phyloP scores from a whole-genome alignment of 164 flowering plant genomes.

The Vitis rupestris region DNA sequence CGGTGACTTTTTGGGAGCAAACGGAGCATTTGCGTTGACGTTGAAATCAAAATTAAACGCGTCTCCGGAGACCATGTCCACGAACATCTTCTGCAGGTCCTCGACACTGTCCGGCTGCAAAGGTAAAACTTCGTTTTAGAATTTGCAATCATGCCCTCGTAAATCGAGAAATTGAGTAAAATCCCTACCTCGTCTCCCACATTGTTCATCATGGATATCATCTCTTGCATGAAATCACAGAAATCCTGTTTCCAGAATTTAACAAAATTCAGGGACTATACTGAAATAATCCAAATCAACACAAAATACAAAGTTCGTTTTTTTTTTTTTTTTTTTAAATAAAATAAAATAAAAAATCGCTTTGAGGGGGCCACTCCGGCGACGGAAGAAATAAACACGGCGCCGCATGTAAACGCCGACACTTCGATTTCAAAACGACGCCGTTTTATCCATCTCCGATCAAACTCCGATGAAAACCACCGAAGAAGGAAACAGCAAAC shows the following conservation, averaged over 20 bases:
- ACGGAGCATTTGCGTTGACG: conserved; percentile 15
- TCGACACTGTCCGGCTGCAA: conserved; percentile 65
- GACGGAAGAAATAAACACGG: too few species aligned
- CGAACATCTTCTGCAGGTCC: conserved; percentile 85
- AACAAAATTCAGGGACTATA: background rate
- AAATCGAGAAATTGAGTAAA: background rate
- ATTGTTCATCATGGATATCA: conserved; percentile 79
- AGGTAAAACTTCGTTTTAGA: background rate
- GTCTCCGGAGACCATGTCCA: conserved; percentile 68
- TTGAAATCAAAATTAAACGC: conserved; percentile 15
- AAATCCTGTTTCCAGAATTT: conserved; percentile 51
- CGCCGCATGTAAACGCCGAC: too few species aligned
- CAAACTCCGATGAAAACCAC: too few species aligned
- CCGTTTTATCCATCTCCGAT: too few species aligned
- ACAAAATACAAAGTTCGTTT: background rate
- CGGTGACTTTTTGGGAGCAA: conserved; percentile 44
- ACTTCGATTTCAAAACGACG: too few species aligned
- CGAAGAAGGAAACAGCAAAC: too few species aligned
- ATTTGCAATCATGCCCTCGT: background rate
- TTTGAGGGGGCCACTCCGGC: too few species aligned
- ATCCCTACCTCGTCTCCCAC: conserved; percentile 56
- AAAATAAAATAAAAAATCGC: too few species aligned
- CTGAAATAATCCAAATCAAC: background rate
- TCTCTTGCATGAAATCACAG: conserved; percentile 81
- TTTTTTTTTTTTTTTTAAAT: too few species aligned